phyloP scores from a whole-genome alignment of 2,329 filamentous ascomycete genomes.

The Trichoderma brevicompactum region DNA sequence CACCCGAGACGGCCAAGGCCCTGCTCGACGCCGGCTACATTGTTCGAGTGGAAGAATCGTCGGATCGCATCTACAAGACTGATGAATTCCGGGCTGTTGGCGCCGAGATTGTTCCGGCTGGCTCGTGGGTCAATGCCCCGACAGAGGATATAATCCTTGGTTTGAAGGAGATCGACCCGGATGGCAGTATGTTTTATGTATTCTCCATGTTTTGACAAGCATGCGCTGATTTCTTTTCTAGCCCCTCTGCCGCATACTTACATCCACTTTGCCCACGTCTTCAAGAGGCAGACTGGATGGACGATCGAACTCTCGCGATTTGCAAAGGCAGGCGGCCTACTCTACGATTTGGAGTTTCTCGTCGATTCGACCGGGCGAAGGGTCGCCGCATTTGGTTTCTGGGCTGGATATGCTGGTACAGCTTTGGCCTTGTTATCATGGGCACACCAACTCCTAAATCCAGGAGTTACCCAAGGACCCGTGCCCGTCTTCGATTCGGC shows the following conservation, averaged over 20 bases:
- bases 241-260: conserved; percentile 7
- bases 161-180: conserved; percentile 53
- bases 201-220: neutral
- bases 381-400: neutral
- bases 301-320: neutral
- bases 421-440: conserved; percentile 6
- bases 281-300: conserved; percentile 19
- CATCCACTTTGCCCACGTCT: conserved; percentile 16
- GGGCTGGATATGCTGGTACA: neutral
- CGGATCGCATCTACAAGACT: conserved; percentile 66
- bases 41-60: conserved; percentile 68
- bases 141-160: conserved; percentile 69
- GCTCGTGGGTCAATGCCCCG: conserved; percentile 38
- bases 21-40: conserved; percentile 71
- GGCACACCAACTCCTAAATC: conserved; percentile 8
- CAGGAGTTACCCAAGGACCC: neutral
- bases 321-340: neutral
- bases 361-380: neutral
- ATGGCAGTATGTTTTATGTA: neutral
- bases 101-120: conserved; percentile 58
- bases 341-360: neutral
- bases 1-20: conserved; percentile 37
- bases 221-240: neutral
- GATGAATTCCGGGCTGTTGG: conserved; percentile 64
- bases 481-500: neutral